These are phyloP conservation scores for Pseudisothecium myosuroides DNA, from an alignment of 225 moss, liverwort and hornwort genomes.

Conservation along the genomic window DNA sequence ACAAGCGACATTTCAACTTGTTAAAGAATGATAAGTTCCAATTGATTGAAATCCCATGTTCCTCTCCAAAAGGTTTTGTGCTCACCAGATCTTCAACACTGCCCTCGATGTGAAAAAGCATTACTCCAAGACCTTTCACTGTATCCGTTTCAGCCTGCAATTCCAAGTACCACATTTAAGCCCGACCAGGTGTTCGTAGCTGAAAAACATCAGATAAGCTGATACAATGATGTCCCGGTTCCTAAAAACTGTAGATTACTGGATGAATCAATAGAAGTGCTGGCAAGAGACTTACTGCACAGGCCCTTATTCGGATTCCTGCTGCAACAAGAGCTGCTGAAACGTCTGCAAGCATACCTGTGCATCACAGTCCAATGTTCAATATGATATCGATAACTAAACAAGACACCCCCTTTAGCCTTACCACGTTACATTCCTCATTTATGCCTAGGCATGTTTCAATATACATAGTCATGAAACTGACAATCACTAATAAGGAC, in stretches of 20 bases:
- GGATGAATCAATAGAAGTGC: not conserved
- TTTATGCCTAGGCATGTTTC: not conserved
- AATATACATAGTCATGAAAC: not conserved
- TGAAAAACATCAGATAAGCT: not conserved
- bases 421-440: not conserved
- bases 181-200: not conserved
- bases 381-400: not conserved
- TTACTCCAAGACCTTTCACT: slow-evolving; percentile 74
- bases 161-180: not conserved
- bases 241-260: not conserved
- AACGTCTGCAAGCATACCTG: slow-evolving; percentile 97
- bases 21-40: not conserved
- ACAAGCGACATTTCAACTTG: not conserved
- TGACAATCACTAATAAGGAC: not conserved
- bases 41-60: not conserved
- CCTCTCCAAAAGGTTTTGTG: not conserved
- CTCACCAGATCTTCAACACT: slow-evolving; percentile 76
- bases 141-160: slow-evolving; percentile 89
- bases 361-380: not conserved
- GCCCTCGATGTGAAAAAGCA: slow-evolving; percentile 88
- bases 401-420: not conserved
- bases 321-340: slow-evolving; percentile 63
- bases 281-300: slow-evolving; percentile 66
- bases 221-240: not conserved
- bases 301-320: slow-evolving; percentile 76